phyloP scores from a whole-genome alignment of 768 basidiomycete genomes.

The Astraeus odoratus region DNA sequence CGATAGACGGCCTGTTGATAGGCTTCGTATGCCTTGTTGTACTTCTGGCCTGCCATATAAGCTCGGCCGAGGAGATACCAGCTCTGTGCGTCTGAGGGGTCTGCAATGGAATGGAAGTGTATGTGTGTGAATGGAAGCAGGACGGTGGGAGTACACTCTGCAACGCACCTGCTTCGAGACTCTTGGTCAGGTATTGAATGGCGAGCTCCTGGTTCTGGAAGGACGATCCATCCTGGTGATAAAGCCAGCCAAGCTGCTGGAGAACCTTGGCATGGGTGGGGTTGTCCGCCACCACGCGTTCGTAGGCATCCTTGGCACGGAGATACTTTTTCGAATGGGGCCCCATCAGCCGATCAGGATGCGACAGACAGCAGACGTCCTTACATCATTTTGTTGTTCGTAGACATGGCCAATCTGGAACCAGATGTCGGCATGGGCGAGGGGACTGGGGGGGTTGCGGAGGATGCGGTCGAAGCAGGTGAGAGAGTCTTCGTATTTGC shows the following conservation, averaged over 20 bases:
- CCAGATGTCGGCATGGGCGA: constrained; percentile 98
- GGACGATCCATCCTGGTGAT: constrained; percentile 89
- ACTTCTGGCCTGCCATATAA: constrained; percentile 97
- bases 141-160: neutral
- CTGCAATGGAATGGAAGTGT: constrained; percentile 45
- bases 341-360: neutral
- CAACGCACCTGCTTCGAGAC: constrained; percentile 82
- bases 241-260: constrained; percentile 96
- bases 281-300: constrained; percentile 89
- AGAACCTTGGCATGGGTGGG: constrained; percentile 94
- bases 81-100: constrained; percentile 92
- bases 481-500: constrained; percentile 84
- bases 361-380: constrained; percentile 16
- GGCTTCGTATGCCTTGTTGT: constrained; percentile 99
- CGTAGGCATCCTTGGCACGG: constrained; percentile 91
- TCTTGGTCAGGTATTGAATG: constrained; percentile 89
- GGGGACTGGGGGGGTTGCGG: constrained; percentile 89
- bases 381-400: constrained; percentile 94
- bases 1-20: constrained; percentile 99
- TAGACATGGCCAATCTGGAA: constrained; percentile 99
- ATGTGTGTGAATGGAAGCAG: constrained; percentile 1
- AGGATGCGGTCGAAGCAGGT: constrained; percentile 96
- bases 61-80: constrained; percentile 99
- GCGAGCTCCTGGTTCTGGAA: constrained; percentile 97
- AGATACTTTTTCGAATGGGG: constrained; percentile 51